Evolutionary conservation across 1,284 basidiomycete species (phyloP), one percentile per base, ranked within the genome.

Genomic region (Microbotryum lychnidis-dioicae): DNA sequence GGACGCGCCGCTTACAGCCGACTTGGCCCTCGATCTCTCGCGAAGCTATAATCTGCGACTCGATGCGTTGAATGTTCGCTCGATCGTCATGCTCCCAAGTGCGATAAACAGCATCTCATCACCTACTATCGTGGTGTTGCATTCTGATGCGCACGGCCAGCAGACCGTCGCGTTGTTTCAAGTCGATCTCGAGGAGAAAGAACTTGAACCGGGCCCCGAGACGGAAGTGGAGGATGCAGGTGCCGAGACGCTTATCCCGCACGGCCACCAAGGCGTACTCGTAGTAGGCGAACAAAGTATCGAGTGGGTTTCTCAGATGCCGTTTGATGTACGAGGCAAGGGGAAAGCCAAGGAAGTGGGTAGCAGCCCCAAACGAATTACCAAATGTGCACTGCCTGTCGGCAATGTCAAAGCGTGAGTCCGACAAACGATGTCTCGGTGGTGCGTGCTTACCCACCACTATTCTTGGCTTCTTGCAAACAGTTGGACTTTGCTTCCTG

Each of bases 231-330:
- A 53, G 2, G 71, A 72, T 44, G 57, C 63, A 20, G 71, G 70
- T 12, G 62, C 57, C 18, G 64, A 70, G 46, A 29, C 66, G 25
- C 47, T 64, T 18, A 54, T 71, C 4, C 61, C 68, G 6, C 57
- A 69, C 14, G 45, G 31, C 6, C 31, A 31, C 3, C 33, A 57
- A 4, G 70, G 70, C 7, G 57, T 72, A 18, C 31, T 70, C 14
- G 63, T 70, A 20, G 55, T 70, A 0, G 71, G 71, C 20, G 68
- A 70, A 42, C 64, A 67, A 47, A 58, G 57, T 12, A 54, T 66
- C 8, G 42, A 54, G 3, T 71, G 48, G 31, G 53, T 52, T 47
- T 44, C 25, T 53, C 57, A 23, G 25, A 47, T 21, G 27, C 46
- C 29, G 46, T 52, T 16, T 25, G 21, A n/a, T 42, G 10, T 42